phyloP scores from a whole-genome alignment of 1,284 basidiomycete genomes.

The Trametes hirsuta region DNA sequence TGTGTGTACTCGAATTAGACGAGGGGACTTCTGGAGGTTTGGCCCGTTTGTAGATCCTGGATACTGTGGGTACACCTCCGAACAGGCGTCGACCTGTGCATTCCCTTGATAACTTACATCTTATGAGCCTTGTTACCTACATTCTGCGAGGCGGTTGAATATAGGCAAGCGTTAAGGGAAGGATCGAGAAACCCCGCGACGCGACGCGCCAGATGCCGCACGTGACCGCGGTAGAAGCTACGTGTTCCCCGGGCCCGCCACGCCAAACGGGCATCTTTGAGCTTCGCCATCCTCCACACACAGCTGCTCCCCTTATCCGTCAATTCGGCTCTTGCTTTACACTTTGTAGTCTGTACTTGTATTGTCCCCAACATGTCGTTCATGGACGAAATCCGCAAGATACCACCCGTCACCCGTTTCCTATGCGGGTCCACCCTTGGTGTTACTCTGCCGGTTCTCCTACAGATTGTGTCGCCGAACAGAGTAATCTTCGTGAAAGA shows the following conservation, averaged over 20 bases:
- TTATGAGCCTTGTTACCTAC: background rate
- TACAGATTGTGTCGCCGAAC: constrained; percentile 60
- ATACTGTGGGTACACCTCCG: no score
- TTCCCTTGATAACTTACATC: background rate
- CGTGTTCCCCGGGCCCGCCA: constrained; percentile 13
- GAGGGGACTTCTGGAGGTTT: background rate
- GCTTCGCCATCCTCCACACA: background rate
- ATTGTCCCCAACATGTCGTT: constrained; percentile 31
- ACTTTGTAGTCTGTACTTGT: constrained; percentile 1
- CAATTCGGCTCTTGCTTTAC: background rate
- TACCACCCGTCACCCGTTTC: constrained; percentile 85
- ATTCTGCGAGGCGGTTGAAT: background rate
- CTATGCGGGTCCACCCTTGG: constrained; percentile 64
- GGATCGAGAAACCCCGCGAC: constrained; percentile 14
- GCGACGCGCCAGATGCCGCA: constrained; percentile 12
- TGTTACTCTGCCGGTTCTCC: constrained; percentile 64
- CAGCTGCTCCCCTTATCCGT: no score
- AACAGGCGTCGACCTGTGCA: background rate
- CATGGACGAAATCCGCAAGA: constrained; percentile 69
- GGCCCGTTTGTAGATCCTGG: constrained; percentile 5
- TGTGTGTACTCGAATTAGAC: constrained; percentile 9
- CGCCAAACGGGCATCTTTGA: background rate
- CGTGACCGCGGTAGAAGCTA: constrained; percentile 20
- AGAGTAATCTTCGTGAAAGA: constrained; percentile 59
- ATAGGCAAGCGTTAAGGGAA: background rate